These are phyloP conservation scores for Plenodomus biglobosus DNA, from an alignment of 2,329 filamentous ascomycete species.

Conservation along the genomic window DNA sequence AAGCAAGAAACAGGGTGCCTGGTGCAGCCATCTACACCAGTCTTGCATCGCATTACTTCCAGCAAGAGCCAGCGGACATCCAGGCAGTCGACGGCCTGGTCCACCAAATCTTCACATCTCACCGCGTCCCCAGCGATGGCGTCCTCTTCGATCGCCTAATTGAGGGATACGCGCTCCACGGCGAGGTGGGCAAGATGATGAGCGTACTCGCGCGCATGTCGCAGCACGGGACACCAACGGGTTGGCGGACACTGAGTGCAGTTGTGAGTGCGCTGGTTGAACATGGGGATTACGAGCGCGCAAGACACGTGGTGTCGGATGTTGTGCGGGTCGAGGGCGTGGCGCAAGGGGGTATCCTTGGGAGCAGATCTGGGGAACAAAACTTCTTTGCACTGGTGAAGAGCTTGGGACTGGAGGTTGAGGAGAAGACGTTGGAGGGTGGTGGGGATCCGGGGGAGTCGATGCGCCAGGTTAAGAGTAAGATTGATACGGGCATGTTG, in stretches of 20 bases:
- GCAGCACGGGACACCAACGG: slow-evolving; percentile 44
- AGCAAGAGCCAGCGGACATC: slow-evolving; percentile 60
- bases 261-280: slow-evolving; percentile 45
- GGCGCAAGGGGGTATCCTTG: slow-evolving; percentile 23
- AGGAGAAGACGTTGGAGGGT: slow-evolving; percentile 15
- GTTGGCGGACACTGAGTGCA: slow-evolving; percentile 46
- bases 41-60: slow-evolving; percentile 68
- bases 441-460: neutral
- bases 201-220: slow-evolving; percentile 45
- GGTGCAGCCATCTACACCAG: slow-evolving; percentile 73
- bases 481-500: neutral
- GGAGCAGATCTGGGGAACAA: slow-evolving; percentile 8
- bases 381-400: slow-evolving; percentile 21
- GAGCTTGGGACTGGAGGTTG: slow-evolving; percentile 12
- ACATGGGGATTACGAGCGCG: slow-evolving; percentile 39
- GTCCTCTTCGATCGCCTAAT: slow-evolving; percentile 71
- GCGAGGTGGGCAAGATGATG: slow-evolving; percentile 53
- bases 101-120: slow-evolving; percentile 42
- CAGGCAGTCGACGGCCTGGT: slow-evolving; percentile 63
- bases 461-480: neutral
- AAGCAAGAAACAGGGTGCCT: slow-evolving; percentile 53
- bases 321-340: slow-evolving; percentile 39
- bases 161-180: slow-evolving; percentile 62
- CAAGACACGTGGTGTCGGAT: slow-evolving; percentile 42
- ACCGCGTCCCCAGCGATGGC: slow-evolving; percentile 50